phyloP scores from a whole-genome alignment of 2,329 filamentous ascomycete species.

The Orbilia quercus region DNA sequence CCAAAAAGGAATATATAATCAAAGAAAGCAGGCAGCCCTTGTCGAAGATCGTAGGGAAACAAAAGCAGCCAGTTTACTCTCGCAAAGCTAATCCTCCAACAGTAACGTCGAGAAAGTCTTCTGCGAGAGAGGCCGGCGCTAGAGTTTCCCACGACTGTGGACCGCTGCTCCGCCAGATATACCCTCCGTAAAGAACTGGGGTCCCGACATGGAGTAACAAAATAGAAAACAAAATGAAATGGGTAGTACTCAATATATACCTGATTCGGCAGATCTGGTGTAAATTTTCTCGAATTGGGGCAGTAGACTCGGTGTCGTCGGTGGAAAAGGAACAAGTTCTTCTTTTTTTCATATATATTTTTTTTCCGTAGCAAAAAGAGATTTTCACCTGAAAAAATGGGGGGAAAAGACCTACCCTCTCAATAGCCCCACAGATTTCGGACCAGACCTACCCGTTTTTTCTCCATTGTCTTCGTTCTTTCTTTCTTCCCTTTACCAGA shows the following conservation, averaged over 20 bases:
- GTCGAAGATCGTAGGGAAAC: background rate
- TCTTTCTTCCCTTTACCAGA: slow-evolving; percentile 4
- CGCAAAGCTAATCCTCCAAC: background rate
- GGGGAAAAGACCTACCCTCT: slow-evolving; percentile 23
- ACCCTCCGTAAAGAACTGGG: slow-evolving; percentile 11
- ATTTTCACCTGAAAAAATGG: background rate
- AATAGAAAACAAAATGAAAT: background rate
- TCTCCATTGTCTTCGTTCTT: slow-evolving; percentile 7
- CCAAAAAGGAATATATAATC: slow-evolving; percentile 6
- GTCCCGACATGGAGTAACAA: slow-evolving; percentile 7
- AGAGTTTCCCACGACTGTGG: background rate
- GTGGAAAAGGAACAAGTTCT: too few relatives aligned
- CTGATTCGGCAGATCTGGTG: slow-evolving; percentile 40
- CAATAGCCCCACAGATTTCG: slow-evolving; percentile 1
- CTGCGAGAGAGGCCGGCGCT: slow-evolving; percentile 17
- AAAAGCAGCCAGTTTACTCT: slow-evolving; percentile 7
- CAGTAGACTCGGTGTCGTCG: background rate
- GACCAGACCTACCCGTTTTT: slow-evolving; percentile 10
- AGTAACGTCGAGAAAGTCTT: slow-evolving; percentile 10
- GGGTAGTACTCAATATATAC: slow-evolving; percentile 29
- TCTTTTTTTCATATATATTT: too few relatives aligned
- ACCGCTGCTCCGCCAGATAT: background rate
- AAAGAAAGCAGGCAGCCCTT: slow-evolving; percentile 8
- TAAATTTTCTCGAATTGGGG: slow-evolving; percentile 15
- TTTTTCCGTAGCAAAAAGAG: slow-evolving; percentile 6